Base-by-base conservation (phyloP, 108 stramenopile genomes). In the Cyclostephanos tholiformis region DNA sequence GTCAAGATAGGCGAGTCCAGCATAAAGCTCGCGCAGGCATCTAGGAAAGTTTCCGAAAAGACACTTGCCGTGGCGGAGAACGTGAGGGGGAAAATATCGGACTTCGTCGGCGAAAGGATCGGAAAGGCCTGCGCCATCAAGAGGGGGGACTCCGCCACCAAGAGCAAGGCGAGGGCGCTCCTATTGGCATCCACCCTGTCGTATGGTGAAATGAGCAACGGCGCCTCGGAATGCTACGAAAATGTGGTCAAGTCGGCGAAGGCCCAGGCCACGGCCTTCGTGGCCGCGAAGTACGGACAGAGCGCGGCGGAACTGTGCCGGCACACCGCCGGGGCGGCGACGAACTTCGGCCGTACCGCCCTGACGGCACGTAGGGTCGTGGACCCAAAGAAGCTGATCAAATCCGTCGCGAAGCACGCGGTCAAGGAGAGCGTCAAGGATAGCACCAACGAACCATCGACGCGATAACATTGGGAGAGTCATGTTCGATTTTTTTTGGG, bases 261-360 rank as follows among this genome's bases (percentile, higher is more conserved):
- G 68, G 27, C 44, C 17, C 68, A 76, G 68, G 49, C 75, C 16
- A 65, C 64, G 1, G 2, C 75, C 11, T 76, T 69, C 38, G 68
- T 76, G 4, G 46, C 75, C 7, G 52, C 41, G 13, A 76, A 76
- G 36, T 76, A 65, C 69, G 75, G 75, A 23, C 26, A 69, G n/a
- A 57, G 58, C n/a, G 75, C 75, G 19, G 75, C 63, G 13, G 59
- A 76, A 30, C 43, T 76, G 19, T 39, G 39, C n/a, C 25, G 75
- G 22, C 75, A 76, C 19, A 65, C 75, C 27, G 68, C 67, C 16
- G 75, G 75, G 2, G 75, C 75, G 38, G 68, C 75, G 22, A 67
- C 68, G 2, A 76, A 76, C 52, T 76, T 76, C 69, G 75, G 75
- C 3, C 51, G 75, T 0, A 44, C 75, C 12, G 75, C 75, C 0